Conservation (phyloP, 768 basidiomycete species). For the Hirschioporus abietinus region DNA sequence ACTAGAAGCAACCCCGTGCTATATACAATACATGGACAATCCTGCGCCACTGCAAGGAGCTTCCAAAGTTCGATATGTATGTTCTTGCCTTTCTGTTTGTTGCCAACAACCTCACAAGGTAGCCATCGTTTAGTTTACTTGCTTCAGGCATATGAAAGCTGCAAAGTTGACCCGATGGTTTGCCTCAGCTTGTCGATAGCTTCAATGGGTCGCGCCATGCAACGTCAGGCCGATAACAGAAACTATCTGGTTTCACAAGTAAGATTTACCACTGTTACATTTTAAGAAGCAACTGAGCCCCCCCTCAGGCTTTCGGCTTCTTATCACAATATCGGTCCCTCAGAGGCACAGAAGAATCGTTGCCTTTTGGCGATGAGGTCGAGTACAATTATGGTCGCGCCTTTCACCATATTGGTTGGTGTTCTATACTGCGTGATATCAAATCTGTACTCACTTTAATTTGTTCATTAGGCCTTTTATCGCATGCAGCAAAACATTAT, state of each 20-base stretch:
- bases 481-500: conserved; percentile 83
- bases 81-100: conserved; percentile 24
- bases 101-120: conserved; percentile 5
- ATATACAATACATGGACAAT: conserved; percentile 74
- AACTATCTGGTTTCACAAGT: conserved; percentile 84
- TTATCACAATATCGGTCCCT: conserved; percentile 74
- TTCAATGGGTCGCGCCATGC: conserved; percentile 87
- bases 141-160: conserved; percentile 82
- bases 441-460: not conserved
- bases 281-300: not conserved
- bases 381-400: conserved; percentile 91
- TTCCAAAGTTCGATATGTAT: conserved; percentile 89
- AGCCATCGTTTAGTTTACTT: conserved; percentile 61
- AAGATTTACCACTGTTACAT: conserved; percentile 3
- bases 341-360: conserved; percentile 37
- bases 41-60: conserved; percentile 78
- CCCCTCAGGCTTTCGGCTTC: conserved; percentile 74
- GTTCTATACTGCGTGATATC: not conserved
- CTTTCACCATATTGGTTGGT: conserved; percentile 87
- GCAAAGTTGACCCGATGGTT: conserved; percentile 77
- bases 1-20: conserved; percentile 68
- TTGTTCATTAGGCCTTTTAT: conserved; percentile 55
- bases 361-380: conserved; percentile 56
- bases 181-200: conserved; percentile 80
- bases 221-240: conserved; percentile 90